Conservation (phyloP, 2,329 filamentous ascomycete genomes). For the Colletotrichum sp. region DNA sequence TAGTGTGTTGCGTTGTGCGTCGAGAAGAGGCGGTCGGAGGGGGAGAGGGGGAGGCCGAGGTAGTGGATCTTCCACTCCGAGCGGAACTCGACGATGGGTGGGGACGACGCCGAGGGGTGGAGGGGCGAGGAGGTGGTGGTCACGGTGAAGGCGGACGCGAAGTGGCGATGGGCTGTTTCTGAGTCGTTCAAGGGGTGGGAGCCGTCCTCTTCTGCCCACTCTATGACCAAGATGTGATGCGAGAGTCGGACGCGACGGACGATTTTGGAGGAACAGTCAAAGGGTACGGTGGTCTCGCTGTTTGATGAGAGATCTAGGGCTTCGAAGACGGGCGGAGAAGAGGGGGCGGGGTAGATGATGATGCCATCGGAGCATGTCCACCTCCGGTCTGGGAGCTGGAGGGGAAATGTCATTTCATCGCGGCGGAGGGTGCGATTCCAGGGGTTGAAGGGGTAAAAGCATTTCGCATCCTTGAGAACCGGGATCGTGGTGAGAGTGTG, state of each 20-base stretch:
- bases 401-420: constrained; percentile 41
- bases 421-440: constrained; percentile 51
- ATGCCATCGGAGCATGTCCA: constrained; percentile 64
- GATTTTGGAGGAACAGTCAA: constrained; percentile 52
- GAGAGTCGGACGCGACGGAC: constrained; percentile 60
- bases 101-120: neutral
- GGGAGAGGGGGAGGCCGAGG: constrained; percentile 57
- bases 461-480: constrained; percentile 23
- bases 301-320: constrained; percentile 56
- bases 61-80: constrained; percentile 67
- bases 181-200: constrained; percentile 56
- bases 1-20: constrained; percentile 65
- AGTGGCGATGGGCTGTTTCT: constrained; percentile 60
- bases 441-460: constrained; percentile 40
- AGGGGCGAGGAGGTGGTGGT: neutral
- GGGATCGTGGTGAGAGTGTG: constrained; percentile 18
- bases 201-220: constrained; percentile 62
- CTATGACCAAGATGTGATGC: constrained; percentile 61
- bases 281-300: constrained; percentile 50
- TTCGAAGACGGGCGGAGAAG: constrained; percentile 34
- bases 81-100: constrained; percentile 48
- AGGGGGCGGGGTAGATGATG: constrained; percentile 53
- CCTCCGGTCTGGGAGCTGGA: constrained; percentile 50
- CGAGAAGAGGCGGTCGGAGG: constrained; percentile 67
- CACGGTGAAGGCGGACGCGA: constrained; percentile 64